These are phyloP conservation scores for Symmetrospora coprosmae DNA, from an alignment of 768 basidiomycete genomes.

Conservation along the genomic window DNA sequence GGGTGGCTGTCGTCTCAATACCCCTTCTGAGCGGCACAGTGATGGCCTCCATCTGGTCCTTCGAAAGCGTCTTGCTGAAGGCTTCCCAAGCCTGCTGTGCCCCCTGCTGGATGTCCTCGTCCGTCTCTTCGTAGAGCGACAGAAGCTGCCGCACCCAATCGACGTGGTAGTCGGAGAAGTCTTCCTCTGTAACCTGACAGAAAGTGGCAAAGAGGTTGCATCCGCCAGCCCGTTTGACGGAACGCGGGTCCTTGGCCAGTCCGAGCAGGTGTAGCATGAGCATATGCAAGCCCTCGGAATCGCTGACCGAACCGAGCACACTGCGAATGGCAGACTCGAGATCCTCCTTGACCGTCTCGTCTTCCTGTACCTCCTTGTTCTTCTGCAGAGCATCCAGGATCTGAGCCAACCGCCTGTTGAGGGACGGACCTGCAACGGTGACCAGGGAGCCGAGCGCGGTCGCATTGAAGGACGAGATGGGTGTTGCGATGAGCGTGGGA, in stretches of 20 bases:
- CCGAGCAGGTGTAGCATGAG: slow-evolving; percentile 76
- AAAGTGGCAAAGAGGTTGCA: slow-evolving; percentile 65
- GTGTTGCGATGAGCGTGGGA: slow-evolving; percentile 73
- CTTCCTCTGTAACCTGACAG: slow-evolving; percentile 67
- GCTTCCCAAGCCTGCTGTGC: slow-evolving; percentile 70
- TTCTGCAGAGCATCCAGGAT: slow-evolving; percentile 68
- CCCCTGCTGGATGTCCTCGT: slow-evolving; percentile 48
- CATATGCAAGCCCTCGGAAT: slow-evolving; percentile 75
- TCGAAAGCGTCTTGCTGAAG: slow-evolving; percentile 77
- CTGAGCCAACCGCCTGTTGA: slow-evolving; percentile 65
- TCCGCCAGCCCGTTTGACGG: slow-evolving; percentile 59
- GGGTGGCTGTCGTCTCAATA: slow-evolving; percentile 69
- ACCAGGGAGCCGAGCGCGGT: slow-evolving; percentile 79
- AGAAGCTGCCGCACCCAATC: slow-evolving; percentile 91
- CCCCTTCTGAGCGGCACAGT: slow-evolving; percentile 77
- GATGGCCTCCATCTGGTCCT: slow-evolving; percentile 79
- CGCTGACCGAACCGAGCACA: slow-evolving; percentile 61
- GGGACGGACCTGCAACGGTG: slow-evolving; percentile 77
- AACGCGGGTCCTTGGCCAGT: slow-evolving; percentile 68
- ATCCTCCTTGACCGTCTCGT: slow-evolving; percentile 56
- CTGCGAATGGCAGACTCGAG: slow-evolving; percentile 62
- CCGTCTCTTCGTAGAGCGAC: slow-evolving; percentile 60
- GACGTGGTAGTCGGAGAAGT: slow-evolving; percentile 67
- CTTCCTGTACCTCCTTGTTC: slow-evolving; percentile 50
- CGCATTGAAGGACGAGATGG: slow-evolving; percentile 90